Evolutionary conservation across 2,329 filamentous ascomycete genomes (phyloP), one percentile per base, ranked within the genome.

Genomic region (Ophiocordyceps camponoti-saundersi): DNA sequence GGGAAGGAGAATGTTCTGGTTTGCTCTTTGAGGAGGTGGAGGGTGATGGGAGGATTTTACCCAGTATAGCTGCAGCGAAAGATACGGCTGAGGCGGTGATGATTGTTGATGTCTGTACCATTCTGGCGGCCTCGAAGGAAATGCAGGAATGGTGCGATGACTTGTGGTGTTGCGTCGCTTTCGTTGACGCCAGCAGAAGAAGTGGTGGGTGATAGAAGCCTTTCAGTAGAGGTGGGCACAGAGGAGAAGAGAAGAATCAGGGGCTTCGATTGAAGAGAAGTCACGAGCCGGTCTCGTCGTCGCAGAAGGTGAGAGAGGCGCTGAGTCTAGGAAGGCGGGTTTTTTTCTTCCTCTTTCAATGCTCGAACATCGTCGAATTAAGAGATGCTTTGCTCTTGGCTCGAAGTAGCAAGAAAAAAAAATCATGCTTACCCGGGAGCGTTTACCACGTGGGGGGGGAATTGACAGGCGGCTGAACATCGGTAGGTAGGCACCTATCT

Each of bases 31-130:
- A 26, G 23, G 23, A 8, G 4, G 23, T 5, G 42, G 16, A n/a
- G 16, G 16, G 36, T 13, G 4, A 20, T 40, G 15, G 22, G 41
- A 18, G n/a, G 23, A n/a, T n/a, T 40, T 59, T 71, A 82, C 78
- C 77, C 55, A 79, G 57, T 47, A 79, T 52, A 53, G 74, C 76
- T 46, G 76, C 75, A 48, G 75, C 75, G 53, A 74, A 64, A 45
- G 75, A 77, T 58, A 75, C 76, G 58, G 77, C 71, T 48, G 75
- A 75, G 61, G 76, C 73, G 60, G 75, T 77, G 62, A 76, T 71
- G 59, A 79, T 59, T 53, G 70, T 75, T 52, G 66, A 69, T 51
- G 70, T 64, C 61, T 73, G 70, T 52, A 73, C 65, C 66, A 68
- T 68, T 48, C 52, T 56, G 50, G 51, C 48, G 47, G 40, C 11